A percentile compares a stretch with the other conserved stretches of the same genome.
These are phyloP conservation scores for Amanita rubescens DNA, from an alignment of 768 basidiomycete genomes.

Conservation along the genomic window DNA sequence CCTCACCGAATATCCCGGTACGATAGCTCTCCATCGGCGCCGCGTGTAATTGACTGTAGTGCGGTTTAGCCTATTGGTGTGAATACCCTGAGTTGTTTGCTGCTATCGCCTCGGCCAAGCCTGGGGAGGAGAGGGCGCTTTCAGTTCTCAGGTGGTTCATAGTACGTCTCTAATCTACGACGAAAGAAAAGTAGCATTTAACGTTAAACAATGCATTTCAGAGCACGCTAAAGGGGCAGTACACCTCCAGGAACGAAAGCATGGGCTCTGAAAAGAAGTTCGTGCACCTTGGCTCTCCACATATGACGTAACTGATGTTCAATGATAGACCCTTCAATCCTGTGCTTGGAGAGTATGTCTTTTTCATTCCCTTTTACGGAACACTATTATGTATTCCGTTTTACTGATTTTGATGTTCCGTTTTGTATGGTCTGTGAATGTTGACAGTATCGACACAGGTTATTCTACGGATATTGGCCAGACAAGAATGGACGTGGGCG, in stretches of 20 bases:
- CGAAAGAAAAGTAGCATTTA: background rate
- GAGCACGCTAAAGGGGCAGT: constrained; percentile 93
- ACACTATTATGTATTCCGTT: background rate
- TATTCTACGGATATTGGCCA: constrained; percentile 90
- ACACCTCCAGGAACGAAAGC: constrained; percentile 89
- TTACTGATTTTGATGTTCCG: background rate
- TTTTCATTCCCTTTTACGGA: background rate
- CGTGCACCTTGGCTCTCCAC: background rate
- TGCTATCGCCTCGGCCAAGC: constrained; percentile 70
- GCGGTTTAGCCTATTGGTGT: constrained; percentile 82
- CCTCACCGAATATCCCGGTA: constrained; percentile 87
- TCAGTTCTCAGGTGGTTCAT: constrained; percentile 96
- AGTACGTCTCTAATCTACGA: constrained; percentile 30
- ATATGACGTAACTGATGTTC: background rate
- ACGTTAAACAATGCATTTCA: constrained; percentile 16
- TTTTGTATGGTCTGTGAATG: background rate
- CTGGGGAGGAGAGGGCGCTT: constrained; percentile 65
- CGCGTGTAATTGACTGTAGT: background rate
- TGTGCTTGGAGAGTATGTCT: constrained; percentile 80
- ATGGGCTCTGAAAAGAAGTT: constrained; percentile 98
- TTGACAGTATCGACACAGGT: constrained; percentile 29
- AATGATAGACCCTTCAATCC: constrained; percentile 81
- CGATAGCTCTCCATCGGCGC: constrained; percentile 16
- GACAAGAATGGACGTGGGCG: constrained; percentile 65
- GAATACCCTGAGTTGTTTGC: constrained; percentile 90